Evolutionary conservation across 345 rosid species (phyloP), one percentile per base, ranked within the genome.

Genomic region (Stellera chamaejasme): DNA sequence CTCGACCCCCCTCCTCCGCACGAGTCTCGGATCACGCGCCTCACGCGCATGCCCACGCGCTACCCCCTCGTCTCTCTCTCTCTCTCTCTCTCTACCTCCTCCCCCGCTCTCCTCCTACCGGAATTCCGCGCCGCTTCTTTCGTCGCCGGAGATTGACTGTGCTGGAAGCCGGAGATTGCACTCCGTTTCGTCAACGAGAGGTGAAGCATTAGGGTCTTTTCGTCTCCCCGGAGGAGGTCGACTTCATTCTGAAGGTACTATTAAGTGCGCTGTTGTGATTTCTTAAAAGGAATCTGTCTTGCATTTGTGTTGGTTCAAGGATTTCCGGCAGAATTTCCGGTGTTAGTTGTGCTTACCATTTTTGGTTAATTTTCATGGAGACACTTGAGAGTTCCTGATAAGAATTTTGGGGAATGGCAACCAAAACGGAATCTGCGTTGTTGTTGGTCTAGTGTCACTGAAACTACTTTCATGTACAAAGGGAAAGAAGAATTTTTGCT

Each of bases 31-130:
- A 61, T 71, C 76, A 68, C 69, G 63, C 39, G 50, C 68, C 60
- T 67, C 87, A 56, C 88, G 66, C 83, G 74, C 75, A 68, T 81
- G 48, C 74, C 51, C 77, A 73, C 83, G 75, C 74, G 77, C 75
- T 66, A 51, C 67, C 60, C 36, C 52, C 23, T n/a, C 32, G 42
- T 36, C 62, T 27, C 67, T 55, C 62, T 51, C 68, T 55, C 62
- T 51, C 68, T 45, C 55, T 27, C 61, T 27, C 45, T 15, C 60
- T 66, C 58, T 62, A 67, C 79, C 66, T 48, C 66, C 60, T 58
- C 63, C 52, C 73, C 75, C 63, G 39, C 52, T 59, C 43, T 45
- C 13, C 45, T 42, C 66, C 54, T 66, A 66, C 81, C 85, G 81
- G 77, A 43, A 68, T 32, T 60, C 13, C 62, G 57, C 73, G 50